Base-by-base conservation (phyloP, 768 basidiomycete species). In the Phylloporus sp. region DNA sequence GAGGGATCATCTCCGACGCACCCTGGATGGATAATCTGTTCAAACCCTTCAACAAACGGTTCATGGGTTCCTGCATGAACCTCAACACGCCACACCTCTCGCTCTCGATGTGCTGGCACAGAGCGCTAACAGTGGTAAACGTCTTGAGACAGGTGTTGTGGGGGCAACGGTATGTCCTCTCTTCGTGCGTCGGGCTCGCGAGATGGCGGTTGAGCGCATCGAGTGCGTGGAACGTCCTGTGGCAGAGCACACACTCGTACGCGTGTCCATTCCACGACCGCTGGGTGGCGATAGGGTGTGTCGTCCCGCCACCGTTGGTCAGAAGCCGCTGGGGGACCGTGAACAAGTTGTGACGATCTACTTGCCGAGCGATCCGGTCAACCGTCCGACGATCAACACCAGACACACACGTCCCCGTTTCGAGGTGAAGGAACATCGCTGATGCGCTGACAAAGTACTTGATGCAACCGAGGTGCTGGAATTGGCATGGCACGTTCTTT, bases 221-320 rank as follows among this genome's bases (percentile, higher is more conserved):
- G 12, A 86, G 73, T 0, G 69, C 59, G 45, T 57, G 26, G 58
- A 76, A 82, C 12, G 45, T 56, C 20, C 47, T 50, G 62, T 80
- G 75, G 63, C 86, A 88, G 23, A 88, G 65, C 60, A 80, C 80
- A 65, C 86, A 88, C 65, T 88, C 84, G 63, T 73, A 88, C 6
- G 56, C 69, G 6, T 0, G 5, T 0, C 72, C 72, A 53, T 78
- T 79, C 71, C 70, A 77, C 12, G 78, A 70, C 24, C 55, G 64
- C 3, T 60, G 59, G 10, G 76, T 77, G 41, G 75, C 74, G 20
- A 49, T n/a, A 31, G 51, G 60, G 5, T 5, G 11, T 10, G 35
- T 8, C 1, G 42, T 29, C 8, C 23, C n/a, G 15, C 39, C 58
- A 20, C 64, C 59, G 10, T 57, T 6, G 9, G 71, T 73, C 50